Conservation (phyloP, 768 basidiomycete species). For the Lactarius indigo region DNA sequence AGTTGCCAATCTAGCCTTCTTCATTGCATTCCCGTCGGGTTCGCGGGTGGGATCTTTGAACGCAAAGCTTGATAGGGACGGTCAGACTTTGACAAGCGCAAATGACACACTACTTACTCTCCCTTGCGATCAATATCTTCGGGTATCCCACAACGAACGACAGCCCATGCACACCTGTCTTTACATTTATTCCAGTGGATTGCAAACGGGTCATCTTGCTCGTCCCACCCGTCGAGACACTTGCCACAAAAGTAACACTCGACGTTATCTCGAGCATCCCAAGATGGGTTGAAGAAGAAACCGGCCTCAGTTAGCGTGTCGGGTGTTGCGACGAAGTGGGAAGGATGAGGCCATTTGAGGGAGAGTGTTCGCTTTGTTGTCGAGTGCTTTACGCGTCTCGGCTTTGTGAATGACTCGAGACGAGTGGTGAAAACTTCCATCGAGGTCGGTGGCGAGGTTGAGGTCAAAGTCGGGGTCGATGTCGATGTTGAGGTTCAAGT, state of each 20-base stretch:
- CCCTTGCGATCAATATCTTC: slow-evolving; percentile 55
- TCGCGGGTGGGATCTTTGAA: slow-evolving; percentile 57
- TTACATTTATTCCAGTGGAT: slow-evolving; percentile 76
- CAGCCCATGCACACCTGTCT: slow-evolving; percentile 74
- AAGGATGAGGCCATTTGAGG: slow-evolving; percentile 78
- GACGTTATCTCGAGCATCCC: slow-evolving; percentile 68
- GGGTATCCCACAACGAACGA: slow-evolving; percentile 65
- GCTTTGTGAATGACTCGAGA: slow-evolving; percentile 64
- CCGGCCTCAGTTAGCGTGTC: slow-evolving; percentile 80
- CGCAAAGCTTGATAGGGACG: slow-evolving; percentile 43
- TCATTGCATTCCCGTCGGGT: slow-evolving; percentile 67
- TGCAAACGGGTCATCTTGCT: slow-evolving; percentile 78
- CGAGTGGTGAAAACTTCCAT: slow-evolving; percentile 35
- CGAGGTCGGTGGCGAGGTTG: background rate
- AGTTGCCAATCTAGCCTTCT: slow-evolving; percentile 66
- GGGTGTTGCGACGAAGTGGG: slow-evolving; percentile 63
- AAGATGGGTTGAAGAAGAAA: slow-evolving; percentile 76
- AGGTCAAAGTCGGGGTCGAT: background rate
- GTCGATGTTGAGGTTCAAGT: background rate
- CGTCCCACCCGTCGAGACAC: slow-evolving; percentile 80
- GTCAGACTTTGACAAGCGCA: background rate
- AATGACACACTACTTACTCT: slow-evolving; percentile 41
- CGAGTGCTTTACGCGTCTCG: slow-evolving; percentile 56
- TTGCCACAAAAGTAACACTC: slow-evolving; percentile 84
- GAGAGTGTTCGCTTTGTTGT: slow-evolving; percentile 41